Evolutionary conservation across 495 filamentous ascomycete species (phyloP).

Genomic region (Schizothecium vesticola): DNA sequence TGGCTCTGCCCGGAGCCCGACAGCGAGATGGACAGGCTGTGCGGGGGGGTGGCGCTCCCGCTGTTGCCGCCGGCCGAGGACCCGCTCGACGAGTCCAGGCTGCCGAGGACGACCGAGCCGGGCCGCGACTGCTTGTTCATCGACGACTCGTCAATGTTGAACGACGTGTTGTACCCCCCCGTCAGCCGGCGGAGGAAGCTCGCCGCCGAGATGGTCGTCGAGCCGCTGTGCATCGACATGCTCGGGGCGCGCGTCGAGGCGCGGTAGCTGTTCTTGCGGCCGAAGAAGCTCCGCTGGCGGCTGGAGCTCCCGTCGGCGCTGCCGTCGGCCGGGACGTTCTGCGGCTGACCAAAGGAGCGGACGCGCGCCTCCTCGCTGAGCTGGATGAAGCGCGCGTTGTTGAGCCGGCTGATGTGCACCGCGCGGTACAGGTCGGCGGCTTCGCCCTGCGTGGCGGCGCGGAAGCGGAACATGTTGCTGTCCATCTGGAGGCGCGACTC

Average conservation of each 20-base stretch:
- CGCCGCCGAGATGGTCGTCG: slow-evolving; percentile 62
- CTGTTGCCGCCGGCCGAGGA: slow-evolving; percentile 39
- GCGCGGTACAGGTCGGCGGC: slow-evolving; percentile 75
- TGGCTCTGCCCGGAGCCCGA: slow-evolving; percentile 32
- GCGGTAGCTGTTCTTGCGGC: slow-evolving; percentile 55
- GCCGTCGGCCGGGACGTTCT: slow-evolving; percentile 24
- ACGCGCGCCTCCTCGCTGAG: slow-evolving; percentile 59
- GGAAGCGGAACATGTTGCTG: slow-evolving; percentile 57
- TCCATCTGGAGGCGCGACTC: slow-evolving; percentile 72
- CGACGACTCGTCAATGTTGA: slow-evolving; percentile 65
- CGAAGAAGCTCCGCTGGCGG: slow-evolving; percentile 48
- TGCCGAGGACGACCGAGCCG: slow-evolving; percentile 50
- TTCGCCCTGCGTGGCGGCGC: slow-evolving; percentile 69
- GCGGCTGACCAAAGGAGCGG: slow-evolving; percentile 43
- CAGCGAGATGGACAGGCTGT: slow-evolving; percentile 49
- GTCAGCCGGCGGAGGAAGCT: slow-evolving; percentile 61
- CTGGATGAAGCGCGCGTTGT: slow-evolving; percentile 83
- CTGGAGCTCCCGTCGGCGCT: slow-evolving; percentile 37
- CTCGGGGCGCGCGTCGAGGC: slow-evolving; percentile 49
- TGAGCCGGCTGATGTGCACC: slow-evolving; percentile 76
- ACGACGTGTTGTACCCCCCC: slow-evolving; percentile 53
- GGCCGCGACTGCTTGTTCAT: slow-evolving; percentile 43
- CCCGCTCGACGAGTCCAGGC: slow-evolving; percentile 54
- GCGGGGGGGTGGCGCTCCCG: slow-evolving; percentile 47
- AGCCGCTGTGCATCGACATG: slow-evolving; percentile 37